phyloP scores from a whole-genome alignment of 1,284 basidiomycete genomes.

The Cutaneotrichosporon cyanovorans region DNA sequence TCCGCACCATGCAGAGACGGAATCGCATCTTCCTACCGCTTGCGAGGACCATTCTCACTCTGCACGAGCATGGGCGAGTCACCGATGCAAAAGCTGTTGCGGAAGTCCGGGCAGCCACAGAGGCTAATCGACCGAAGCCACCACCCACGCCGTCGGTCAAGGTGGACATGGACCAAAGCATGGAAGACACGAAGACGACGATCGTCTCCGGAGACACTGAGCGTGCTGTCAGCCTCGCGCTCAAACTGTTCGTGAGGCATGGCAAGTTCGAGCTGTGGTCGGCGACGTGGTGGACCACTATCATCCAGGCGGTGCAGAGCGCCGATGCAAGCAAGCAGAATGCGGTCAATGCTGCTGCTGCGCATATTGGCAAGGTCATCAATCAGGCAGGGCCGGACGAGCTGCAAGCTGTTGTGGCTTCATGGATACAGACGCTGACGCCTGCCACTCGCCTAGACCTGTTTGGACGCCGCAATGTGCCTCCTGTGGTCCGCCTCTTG shows the following conservation, averaged over 20 bases:
- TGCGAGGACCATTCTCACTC: slow-evolving; percentile 21
- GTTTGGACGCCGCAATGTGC: slow-evolving; percentile 18
- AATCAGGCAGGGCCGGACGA: slow-evolving; percentile 14
- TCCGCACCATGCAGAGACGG: slow-evolving; percentile 23
- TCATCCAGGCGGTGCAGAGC: slow-evolving; percentile 23
- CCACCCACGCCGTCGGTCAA: slow-evolving; percentile 15
- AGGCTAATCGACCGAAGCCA: slow-evolving; percentile 11
- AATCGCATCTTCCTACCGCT: slow-evolving; percentile 24
- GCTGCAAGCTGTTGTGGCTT: slow-evolving; percentile 18
- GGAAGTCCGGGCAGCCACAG: slow-evolving; percentile 23
- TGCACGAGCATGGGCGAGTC: slow-evolving; percentile 28
- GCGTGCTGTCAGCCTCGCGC: slow-evolving; percentile 16
- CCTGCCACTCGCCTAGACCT: slow-evolving; percentile 17
- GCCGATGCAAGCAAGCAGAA: slow-evolving; percentile 10
- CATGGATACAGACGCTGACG: slow-evolving; percentile 22
- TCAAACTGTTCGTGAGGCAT: slow-evolving; percentile 28
- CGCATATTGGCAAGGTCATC: slow-evolving; percentile 26
- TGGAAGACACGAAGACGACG: slow-evolving; percentile 20
- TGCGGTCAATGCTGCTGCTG: slow-evolving; percentile 14
- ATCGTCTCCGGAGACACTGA: slow-evolving; percentile 20
- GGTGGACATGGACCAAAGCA: slow-evolving; percentile 24
- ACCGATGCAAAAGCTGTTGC: slow-evolving; percentile 23
- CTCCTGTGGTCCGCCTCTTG: slow-evolving; percentile 20
- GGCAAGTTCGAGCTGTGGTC: slow-evolving; percentile 30
- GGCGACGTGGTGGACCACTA: slow-evolving; percentile 26